A percentile compares a stretch with the other conserved stretches of the same genome.
Evolutionary conservation across 805 yeast genomes (phyloP).

Genomic region (Suhomyces prunicola): DNA sequence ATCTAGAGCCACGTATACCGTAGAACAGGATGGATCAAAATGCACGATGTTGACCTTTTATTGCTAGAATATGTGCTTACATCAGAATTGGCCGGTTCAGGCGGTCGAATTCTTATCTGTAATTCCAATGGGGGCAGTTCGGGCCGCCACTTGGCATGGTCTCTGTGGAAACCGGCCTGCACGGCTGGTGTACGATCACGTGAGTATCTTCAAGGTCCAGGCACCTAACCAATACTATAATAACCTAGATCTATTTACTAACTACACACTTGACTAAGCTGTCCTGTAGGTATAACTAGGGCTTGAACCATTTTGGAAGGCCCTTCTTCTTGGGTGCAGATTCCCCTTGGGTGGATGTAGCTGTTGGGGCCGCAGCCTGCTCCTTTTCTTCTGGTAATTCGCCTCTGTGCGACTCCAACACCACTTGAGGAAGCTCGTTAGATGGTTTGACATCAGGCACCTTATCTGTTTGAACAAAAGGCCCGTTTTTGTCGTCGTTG

Average conservation of each 20-base stretch:
- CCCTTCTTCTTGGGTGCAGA: not conserved
- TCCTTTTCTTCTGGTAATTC: slow-evolving; percentile 28
- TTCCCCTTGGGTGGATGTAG: not conserved
- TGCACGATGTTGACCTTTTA: not conserved
- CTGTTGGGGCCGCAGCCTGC: not conserved
- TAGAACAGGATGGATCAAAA: not conserved
- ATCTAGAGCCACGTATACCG: not conserved
- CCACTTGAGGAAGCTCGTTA: slow-evolving; percentile 34
- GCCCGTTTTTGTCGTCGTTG: slow-evolving; percentile 16
- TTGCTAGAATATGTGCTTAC: not conserved
- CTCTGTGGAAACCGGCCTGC: not conserved
- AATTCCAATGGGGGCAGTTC: not conserved
- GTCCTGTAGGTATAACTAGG: not conserved
- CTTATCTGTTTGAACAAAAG: slow-evolving; percentile 21
- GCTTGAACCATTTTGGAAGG: slow-evolving; percentile 14
- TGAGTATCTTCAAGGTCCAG: not conserved
- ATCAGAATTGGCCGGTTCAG: not conserved
- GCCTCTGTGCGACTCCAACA: slow-evolving; percentile 30
- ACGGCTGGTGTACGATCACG: not conserved
- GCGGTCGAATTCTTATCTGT: not conserved
- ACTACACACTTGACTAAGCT: not conserved
- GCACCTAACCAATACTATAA: not conserved
- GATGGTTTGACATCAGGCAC: slow-evolving; percentile 18
- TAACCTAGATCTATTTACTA: not conserved
- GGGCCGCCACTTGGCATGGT: not conserved